These are phyloP conservation scores for Entamoeba moshkovskii DNA, from an alignment of 208 protist species.

Conservation along the genomic window DNA sequence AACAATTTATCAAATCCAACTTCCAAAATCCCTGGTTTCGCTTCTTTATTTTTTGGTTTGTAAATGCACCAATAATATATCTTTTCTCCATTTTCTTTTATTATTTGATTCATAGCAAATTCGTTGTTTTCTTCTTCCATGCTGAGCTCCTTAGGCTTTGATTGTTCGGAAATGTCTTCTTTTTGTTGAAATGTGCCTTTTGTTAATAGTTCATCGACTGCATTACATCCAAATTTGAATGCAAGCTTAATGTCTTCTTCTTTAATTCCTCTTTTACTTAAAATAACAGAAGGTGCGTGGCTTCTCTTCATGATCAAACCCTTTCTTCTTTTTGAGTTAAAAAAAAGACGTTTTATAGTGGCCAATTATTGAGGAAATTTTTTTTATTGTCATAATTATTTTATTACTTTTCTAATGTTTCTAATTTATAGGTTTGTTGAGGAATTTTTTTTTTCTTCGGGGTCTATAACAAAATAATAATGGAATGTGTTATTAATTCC, in stretches of 20 bases:
- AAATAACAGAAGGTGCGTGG: neutral
- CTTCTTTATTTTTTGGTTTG: neutral
- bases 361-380: no score
- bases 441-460: no score
- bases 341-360: no score
- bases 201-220: neutral
- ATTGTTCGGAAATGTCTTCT: neutral
- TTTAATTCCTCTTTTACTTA: neutral
- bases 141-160: neutral
- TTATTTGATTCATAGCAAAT: neutral
- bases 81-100: neutral
- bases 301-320: neutral
- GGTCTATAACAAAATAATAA: no score
- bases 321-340: no score
- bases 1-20: neutral
- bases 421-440: no score
- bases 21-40: neutral
- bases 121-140: neutral
- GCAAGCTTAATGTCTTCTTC: neutral
- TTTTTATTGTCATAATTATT: no score
- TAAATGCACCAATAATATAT: neutral
- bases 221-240: neutral
- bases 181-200: neutral
- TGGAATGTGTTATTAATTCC: no score
- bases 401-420: no score